phyloP scores from a whole-genome alignment of 1,139 yeast species.

The Diutina neorugosa region DNA sequence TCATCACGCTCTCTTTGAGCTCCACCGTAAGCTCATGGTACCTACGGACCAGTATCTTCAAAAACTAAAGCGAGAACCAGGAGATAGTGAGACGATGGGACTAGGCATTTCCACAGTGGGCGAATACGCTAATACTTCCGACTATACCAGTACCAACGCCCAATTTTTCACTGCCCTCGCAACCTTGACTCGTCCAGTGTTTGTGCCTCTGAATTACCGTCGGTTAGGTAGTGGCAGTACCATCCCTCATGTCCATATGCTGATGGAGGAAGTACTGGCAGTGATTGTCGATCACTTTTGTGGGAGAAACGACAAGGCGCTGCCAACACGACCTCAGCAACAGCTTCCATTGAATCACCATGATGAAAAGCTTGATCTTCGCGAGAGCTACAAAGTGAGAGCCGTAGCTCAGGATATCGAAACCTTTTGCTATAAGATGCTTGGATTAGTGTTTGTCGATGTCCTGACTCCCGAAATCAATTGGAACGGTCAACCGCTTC shows the following conservation, averaged over 20 bases:
- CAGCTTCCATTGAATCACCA: background rate
- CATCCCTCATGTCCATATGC: background rate
- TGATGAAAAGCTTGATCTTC: background rate
- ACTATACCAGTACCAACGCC: background rate
- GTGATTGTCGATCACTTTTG: background rate
- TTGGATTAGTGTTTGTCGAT: background rate
- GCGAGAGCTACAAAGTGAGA: background rate
- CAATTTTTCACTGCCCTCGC: background rate
- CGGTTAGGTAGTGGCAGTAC: background rate
- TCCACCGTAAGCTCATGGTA: background rate
- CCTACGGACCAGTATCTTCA: constrained; percentile 1
- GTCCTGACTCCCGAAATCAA: background rate
- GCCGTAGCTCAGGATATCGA: constrained; percentile 1
- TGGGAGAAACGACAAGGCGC: background rate
- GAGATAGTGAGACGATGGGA: background rate
- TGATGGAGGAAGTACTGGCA: background rate
- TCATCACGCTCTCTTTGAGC: background rate
- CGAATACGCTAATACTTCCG: background rate
- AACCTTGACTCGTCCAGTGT: background rate
- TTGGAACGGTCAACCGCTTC: background rate
- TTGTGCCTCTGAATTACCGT: background rate
- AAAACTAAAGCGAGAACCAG: background rate
- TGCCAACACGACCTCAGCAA: background rate
- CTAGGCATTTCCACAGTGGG: background rate
- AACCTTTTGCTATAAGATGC: background rate